A percentile compares a stretch with the other conserved stretches of the same genome.
Conservation (phyloP, 768 basidiomycete genomes). For the Boletellus emodensis region DNA sequence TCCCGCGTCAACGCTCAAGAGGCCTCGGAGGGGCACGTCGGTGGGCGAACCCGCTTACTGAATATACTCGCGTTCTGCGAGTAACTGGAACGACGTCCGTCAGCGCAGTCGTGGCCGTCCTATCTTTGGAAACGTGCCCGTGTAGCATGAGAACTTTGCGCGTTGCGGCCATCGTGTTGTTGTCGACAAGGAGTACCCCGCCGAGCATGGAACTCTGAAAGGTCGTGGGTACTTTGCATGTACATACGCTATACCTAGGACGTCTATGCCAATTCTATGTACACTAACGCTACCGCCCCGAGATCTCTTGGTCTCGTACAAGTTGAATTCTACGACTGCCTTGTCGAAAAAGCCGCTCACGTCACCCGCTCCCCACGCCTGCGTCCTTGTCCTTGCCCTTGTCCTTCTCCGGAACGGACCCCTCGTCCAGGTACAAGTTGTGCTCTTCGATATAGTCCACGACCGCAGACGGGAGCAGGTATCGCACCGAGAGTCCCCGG, state of each 20-base stretch:
- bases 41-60: conserved; percentile 58
- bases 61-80: conserved; percentile 69
- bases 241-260: no score
- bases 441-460: conserved; percentile 93
- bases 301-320: no score
- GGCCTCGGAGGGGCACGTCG: background rate
- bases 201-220: no score
- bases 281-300: no score
- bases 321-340: background rate
- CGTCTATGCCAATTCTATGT: no score
- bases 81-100: conserved; percentile 40
- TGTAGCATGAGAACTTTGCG: conserved; percentile 45
- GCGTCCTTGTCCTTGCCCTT: conserved; percentile 37
- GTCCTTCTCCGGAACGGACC: conserved; percentile 31
- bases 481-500: conserved; percentile 78
- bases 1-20: background rate
- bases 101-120: background rate
- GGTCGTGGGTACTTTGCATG: no score
- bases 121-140: conserved; percentile 31
- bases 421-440: conserved; percentile 69
- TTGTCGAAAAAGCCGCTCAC: conserved; percentile 8
- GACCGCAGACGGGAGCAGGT: conserved; percentile 86
- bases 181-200: no score
- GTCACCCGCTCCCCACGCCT: conserved; percentile 17
- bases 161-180: conserved; percentile 11